Evolutionary conservation across 2,329 filamentous ascomycete genomes (phyloP).

Genomic region (Fulvia fulva): DNA sequence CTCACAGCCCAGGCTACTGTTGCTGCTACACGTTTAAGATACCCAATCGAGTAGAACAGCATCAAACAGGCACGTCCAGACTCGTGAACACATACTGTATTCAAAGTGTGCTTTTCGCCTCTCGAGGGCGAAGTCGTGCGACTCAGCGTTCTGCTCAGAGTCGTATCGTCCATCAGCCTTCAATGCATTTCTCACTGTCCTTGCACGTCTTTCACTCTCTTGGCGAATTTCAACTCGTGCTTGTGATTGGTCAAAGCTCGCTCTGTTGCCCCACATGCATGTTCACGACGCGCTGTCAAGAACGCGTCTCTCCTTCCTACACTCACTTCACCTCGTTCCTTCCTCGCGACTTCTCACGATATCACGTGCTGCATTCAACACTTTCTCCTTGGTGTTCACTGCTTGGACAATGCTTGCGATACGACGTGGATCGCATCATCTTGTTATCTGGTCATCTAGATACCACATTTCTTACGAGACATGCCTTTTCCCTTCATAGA

Average conservation of each 20-base stretch:
- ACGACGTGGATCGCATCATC: not conserved
- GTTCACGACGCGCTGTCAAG: not conserved
- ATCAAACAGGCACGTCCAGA: too few species aligned
- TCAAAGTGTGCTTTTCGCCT: too few species aligned
- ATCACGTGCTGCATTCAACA: constrained; percentile 4
- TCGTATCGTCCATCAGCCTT: too few species aligned
- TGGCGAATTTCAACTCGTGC: not conserved
- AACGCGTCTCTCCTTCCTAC: constrained; percentile 1
- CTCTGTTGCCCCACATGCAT: not conserved
- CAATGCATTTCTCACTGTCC: not conserved
- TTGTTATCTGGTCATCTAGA: not conserved
- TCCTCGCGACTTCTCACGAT: not conserved
- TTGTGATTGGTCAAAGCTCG: not conserved
- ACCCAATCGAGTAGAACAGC: too few species aligned
- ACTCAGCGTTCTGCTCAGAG: too few species aligned
- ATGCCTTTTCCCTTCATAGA: constrained; percentile 67
- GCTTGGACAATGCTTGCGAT: not conserved
- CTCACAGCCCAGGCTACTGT: too few species aligned
- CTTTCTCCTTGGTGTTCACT: not conserved
- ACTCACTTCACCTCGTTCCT: not conserved
- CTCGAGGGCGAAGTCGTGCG: too few species aligned
- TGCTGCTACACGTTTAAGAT: not conserved
- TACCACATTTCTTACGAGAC: constrained; percentile 5
- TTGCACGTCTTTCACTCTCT: not conserved
- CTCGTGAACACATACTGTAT: too few species aligned